Base-by-base conservation (phyloP, 768 basidiomycete species). In the Heimioporus sp. region DNA sequence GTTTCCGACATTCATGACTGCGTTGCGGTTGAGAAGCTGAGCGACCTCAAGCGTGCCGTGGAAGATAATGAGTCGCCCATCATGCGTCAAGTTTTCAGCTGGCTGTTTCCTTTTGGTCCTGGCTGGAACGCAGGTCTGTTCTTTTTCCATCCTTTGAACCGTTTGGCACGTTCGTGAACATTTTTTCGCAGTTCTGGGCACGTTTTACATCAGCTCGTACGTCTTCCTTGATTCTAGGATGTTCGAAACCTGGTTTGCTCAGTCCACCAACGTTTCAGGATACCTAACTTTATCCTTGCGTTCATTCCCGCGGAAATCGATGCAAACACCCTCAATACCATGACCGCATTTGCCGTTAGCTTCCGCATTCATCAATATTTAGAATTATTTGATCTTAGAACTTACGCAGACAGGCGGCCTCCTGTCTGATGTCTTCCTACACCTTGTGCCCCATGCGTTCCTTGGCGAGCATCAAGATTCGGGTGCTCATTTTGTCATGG, bases 201-300 rank as follows among this genome's bases (percentile, higher is more conserved):
- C 93, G 17, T 93, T 95, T 77, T 95, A 95, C 76, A 95, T 95
- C 72, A 93, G 90, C 78, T 95, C 92, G 92, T 94, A 67, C 65
- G 90, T 80, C 54, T 47, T 16, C 51, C 47, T 46, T 38, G 49
- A 37, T 40, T 28, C 24, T 28, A 28, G 7, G 52, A 42, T 52
- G 24, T 53, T 55, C 52, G 50, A 53, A 58, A 54, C 56, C 50
- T 48, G 58, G 49, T 54, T 52, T 47, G 48, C 66, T 57, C 42
- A 30, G 52, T 45, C 51, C 16, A 48, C 55, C 51, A 57, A 60
- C 58, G 63, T 65, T 53, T 55, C 65, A 94, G 92, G 35, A 82
- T 95, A 51, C 93, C 93, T 44, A 97, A 97, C 73, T 90, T 97
- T 61, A 92, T 97, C 56, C 86, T 97, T 47, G 90, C 90, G 6